Conservation (phyloP, 2,329 filamentous ascomycete genomes). For the Xylariaceae sp. region DNA sequence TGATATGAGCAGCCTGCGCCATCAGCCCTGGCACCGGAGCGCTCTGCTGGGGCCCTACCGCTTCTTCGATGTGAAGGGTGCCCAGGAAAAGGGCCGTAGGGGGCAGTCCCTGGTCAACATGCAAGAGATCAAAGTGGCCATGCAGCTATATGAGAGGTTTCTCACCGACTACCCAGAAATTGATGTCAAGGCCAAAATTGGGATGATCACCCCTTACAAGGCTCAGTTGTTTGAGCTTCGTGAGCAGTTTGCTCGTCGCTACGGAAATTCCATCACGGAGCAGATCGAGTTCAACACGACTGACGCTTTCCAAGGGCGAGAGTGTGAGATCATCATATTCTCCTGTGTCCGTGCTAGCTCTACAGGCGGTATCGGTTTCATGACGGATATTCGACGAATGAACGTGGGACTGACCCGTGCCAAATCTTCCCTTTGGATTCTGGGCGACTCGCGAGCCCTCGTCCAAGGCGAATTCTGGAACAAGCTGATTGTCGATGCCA, state of each 20-base stretch:
- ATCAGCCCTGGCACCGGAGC: conserved; percentile 78
- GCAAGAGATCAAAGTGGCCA: conserved; percentile 77
- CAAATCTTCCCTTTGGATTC: conserved; percentile 92
- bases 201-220: conserved; percentile 97
- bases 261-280: conserved; percentile 66
- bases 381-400: conserved; percentile 97
- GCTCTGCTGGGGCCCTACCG: conserved; percentile 81
- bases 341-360: conserved; percentile 91
- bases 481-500: conserved; percentile 76
- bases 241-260: conserved; percentile 62
- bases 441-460: conserved; percentile 84
- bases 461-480: conserved; percentile 87
- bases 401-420: conserved; percentile 96
- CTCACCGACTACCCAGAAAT: conserved; percentile 60
- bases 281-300: conserved; percentile 97
- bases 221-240: conserved; percentile 80
- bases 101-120: conserved; percentile 79
- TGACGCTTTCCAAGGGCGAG: conserved; percentile 93
- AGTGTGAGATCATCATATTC: conserved; percentile 98
- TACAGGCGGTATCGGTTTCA: conserved; percentile 95
- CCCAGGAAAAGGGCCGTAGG: conserved; percentile 70
- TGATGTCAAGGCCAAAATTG: conserved; percentile 76
- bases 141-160: conserved; percentile 77
- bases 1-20: conserved; percentile 69
- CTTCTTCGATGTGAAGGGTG: conserved; percentile 92